Evolutionary conservation across 2,329 filamentous ascomycete species (phyloP).

Genomic region (Beauveria bassiana): DNA sequence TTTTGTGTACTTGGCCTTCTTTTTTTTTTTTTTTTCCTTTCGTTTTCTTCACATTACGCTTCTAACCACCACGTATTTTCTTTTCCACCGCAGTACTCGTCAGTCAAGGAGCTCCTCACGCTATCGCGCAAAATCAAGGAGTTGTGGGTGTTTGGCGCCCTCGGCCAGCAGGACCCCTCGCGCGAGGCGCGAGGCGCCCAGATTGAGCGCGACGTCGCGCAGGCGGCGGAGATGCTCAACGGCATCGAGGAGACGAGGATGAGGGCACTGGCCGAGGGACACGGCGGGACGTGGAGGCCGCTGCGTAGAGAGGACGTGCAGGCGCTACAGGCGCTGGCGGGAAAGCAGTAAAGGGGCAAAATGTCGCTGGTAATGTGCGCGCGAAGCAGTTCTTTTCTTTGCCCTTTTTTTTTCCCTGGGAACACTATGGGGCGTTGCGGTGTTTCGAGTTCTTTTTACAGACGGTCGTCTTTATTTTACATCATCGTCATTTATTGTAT

Average conservation of each 20-base stretch:
- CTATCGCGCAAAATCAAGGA: slow-evolving; percentile 38
- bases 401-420: background rate
- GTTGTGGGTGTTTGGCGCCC: slow-evolving; percentile 36
- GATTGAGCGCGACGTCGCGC: slow-evolving; percentile 28
- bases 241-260: slow-evolving; percentile 27
- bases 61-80: background rate
- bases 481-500: background rate
- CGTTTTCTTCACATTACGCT: background rate
- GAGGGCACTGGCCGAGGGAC: slow-evolving; percentile 24
- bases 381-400: no score
- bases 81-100: slow-evolving; percentile 26
- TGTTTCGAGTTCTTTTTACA: background rate
- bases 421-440: background rate
- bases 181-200: slow-evolving; percentile 28
- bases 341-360: background rate
- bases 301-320: slow-evolving; percentile 15
- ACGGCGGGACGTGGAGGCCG: slow-evolving; percentile 31
- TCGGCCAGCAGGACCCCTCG: slow-evolving; percentile 30
- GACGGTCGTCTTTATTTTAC: background rate
- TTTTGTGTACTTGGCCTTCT: background rate
- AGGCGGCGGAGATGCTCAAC: slow-evolving; percentile 27
- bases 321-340: background rate
- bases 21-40: background rate
- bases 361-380: no score
- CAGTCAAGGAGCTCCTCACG: slow-evolving; percentile 37